Percentiles rank a stretch among this genome's conserved stretches.
Evolutionary conservation across 306 rosid genomes (phyloP).

Genomic region (Benincasa hispida): DNA sequence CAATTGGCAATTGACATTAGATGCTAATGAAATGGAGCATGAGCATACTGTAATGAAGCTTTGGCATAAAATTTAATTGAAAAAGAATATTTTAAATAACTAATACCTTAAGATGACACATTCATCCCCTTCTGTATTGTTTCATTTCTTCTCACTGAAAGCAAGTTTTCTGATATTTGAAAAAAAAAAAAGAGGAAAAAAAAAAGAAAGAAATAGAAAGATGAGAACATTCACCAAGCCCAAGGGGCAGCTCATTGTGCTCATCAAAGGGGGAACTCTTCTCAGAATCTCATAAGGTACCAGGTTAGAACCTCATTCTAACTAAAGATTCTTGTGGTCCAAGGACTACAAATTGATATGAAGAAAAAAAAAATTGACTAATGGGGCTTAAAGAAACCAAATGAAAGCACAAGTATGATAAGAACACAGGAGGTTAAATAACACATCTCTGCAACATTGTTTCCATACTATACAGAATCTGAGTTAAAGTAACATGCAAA

Average conservation of each 20-base stretch:
- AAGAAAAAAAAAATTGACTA: neutral
- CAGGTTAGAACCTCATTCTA: neutral
- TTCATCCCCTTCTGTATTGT: neutral
- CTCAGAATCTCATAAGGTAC: neutral
- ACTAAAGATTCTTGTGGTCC: neutral
- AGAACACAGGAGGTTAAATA: conserved; percentile 10
- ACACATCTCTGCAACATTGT: conserved; percentile 20
- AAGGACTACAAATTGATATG: conserved; percentile 1
- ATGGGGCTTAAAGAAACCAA: conserved; percentile 11
- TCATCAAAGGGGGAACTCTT: neutral
- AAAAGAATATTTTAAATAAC: neutral
- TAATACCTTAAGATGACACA: neutral
- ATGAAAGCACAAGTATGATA: conserved; percentile 19
- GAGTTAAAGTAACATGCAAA: conserved; percentile 14
- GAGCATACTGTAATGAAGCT: neutral
- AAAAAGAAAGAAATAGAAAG: neutral
- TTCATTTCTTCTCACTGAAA: neutral
- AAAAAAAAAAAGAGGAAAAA: neutral
- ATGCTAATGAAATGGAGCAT: neutral
- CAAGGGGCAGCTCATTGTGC: neutral
- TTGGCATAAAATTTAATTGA: neutral
- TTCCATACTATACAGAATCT: conserved; percentile 17
- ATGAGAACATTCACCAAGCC: neutral
- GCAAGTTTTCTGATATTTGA: neutral
- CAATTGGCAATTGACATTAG: neutral